These are phyloP conservation scores for Panaeolus papilionaceus DNA, from an alignment of 768 basidiomycete genomes.

Conservation along the genomic window DNA sequence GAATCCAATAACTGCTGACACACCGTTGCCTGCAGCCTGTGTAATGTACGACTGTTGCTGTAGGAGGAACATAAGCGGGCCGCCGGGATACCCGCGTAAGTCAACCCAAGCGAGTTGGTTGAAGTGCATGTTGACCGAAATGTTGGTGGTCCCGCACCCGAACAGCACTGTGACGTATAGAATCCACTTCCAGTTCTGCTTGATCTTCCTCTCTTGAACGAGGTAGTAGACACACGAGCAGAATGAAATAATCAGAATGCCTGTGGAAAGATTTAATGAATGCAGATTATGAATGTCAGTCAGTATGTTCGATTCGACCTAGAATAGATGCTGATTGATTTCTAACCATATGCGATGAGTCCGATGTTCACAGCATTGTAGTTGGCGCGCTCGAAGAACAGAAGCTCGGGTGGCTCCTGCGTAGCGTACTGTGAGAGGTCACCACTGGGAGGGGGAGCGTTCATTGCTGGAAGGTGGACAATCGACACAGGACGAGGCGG, in stretches of 20 bases:
- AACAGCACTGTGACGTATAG: slow-evolving; percentile 22
- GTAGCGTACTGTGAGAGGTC: slow-evolving; percentile 15
- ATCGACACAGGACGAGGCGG: not conserved
- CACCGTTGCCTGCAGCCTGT: slow-evolving; percentile 15
- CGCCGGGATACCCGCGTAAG: slow-evolving; percentile 23
- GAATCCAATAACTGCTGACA: slow-evolving; percentile 21
- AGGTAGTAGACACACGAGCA: slow-evolving; percentile 18
- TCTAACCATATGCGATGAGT: slow-evolving; percentile 19
- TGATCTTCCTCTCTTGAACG: slow-evolving; percentile 11
- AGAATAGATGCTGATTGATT: not conserved
- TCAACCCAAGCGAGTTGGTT: slow-evolving; percentile 21
- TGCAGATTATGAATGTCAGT: not conserved
- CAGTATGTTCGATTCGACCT: not conserved
- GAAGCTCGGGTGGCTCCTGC: slow-evolving; percentile 9
- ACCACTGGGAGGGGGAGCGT: not conserved
- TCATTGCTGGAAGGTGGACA: not conserved
- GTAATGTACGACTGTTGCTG: slow-evolving; percentile 18
- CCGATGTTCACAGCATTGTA: slow-evolving; percentile 19
- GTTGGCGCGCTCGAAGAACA: slow-evolving; percentile 18
- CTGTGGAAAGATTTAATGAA: not conserved
- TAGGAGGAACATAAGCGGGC: slow-evolving; percentile 21
- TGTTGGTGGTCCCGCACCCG: slow-evolving; percentile 20
- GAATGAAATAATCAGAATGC: slow-evolving; percentile 11
- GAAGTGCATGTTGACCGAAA: slow-evolving; percentile 21
- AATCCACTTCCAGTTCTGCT: slow-evolving; percentile 4